Percentiles rank a stretch among this genome's conserved stretches.
Conservation (phyloP, 1,139 yeast genomes). For the Suhomyces chickasaworum region DNA sequence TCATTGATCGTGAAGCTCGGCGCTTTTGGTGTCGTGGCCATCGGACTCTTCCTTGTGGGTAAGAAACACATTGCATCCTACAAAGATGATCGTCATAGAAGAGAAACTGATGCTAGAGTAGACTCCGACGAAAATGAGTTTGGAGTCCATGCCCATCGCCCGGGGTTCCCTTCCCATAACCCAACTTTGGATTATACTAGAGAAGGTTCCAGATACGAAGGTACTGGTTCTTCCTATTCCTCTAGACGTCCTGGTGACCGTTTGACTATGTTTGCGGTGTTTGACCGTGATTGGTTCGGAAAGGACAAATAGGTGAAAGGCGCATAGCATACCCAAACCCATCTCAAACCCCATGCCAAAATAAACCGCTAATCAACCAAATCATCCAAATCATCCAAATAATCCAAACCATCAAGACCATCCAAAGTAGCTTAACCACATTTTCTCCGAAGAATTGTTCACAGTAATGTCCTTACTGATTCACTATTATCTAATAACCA, state of each 20-base stretch:
- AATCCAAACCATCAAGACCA: too few species aligned
- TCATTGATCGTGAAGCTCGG: slow-evolving; percentile 42
- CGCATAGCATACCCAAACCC: too few species aligned
- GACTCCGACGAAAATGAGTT: slow-evolving; percentile 39
- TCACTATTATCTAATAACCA: too few species aligned
- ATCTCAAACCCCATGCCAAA: too few species aligned
- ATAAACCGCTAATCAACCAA: too few species aligned
- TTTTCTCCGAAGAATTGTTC: too few species aligned
- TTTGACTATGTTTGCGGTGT: slow-evolving; percentile 37
- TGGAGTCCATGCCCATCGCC: slow-evolving; percentile 29
- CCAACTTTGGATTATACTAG: slow-evolving; percentile 30
- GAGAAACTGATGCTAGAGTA: slow-evolving; percentile 42
- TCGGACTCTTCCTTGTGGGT: slow-evolving; percentile 37
- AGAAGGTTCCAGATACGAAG: slow-evolving; percentile 65
- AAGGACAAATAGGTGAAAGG: slow-evolving; percentile 5
- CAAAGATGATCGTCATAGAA: slow-evolving; percentile 40
- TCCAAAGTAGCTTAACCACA: too few species aligned
- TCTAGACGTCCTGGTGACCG: slow-evolving; percentile 46
- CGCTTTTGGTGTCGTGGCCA: slow-evolving; percentile 34
- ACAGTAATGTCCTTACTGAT: too few species aligned
- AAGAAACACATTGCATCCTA: slow-evolving; percentile 39
- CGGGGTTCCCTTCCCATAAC: slow-evolving; percentile 39
- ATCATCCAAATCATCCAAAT: too few species aligned
- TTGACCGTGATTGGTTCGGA: slow-evolving; percentile 25
- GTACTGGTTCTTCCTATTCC: slow-evolving; percentile 62